Percentiles rank a stretch among this genome's conserved stretches.
These are phyloP conservation scores for Sporothrix dimorphospora DNA, from an alignment of 2,329 filamentous ascomycete genomes.

Conservation along the genomic window DNA sequence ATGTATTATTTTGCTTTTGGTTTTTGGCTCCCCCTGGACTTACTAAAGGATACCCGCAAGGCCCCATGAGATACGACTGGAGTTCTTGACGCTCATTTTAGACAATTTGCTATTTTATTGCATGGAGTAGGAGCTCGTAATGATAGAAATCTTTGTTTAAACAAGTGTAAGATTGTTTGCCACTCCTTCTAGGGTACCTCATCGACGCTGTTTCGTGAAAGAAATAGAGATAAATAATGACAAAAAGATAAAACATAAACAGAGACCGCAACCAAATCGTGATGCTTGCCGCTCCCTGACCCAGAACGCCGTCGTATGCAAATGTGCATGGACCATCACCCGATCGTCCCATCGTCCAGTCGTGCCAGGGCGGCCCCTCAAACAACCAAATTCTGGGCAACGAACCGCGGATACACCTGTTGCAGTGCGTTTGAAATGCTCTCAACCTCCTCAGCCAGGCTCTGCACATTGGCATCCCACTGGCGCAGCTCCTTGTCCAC, in stretches of 20 bases:
- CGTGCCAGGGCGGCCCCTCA: background rate
- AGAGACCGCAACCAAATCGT: background rate
- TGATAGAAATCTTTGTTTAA: background rate
- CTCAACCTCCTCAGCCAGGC: conserved; percentile 79
- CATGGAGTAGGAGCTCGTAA: background rate
- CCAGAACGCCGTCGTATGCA: conserved; percentile 8
- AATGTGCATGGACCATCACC: background rate
- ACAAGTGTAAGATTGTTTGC: background rate
- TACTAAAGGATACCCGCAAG: conserved; percentile 21
- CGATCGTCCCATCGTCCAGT: background rate
- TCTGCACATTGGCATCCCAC: conserved; percentile 90
- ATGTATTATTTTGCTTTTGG: background rate
- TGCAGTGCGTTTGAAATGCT: conserved; percentile 80
- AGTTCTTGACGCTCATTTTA: background rate
- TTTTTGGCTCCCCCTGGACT: background rate
- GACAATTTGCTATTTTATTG: background rate
- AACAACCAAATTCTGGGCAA: conserved; percentile 20
- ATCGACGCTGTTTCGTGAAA: background rate
- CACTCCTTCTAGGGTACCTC: background rate
- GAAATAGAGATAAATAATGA: background rate
- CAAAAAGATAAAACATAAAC: background rate
- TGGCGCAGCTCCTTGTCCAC: conserved; percentile 73
- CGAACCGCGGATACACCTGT: conserved; percentile 69
- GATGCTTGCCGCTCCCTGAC: background rate
- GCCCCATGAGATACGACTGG: conserved; percentile 6